Conservation (phyloP, 2,329 filamentous ascomycete genomes). For the Periconia digitata region DNA sequence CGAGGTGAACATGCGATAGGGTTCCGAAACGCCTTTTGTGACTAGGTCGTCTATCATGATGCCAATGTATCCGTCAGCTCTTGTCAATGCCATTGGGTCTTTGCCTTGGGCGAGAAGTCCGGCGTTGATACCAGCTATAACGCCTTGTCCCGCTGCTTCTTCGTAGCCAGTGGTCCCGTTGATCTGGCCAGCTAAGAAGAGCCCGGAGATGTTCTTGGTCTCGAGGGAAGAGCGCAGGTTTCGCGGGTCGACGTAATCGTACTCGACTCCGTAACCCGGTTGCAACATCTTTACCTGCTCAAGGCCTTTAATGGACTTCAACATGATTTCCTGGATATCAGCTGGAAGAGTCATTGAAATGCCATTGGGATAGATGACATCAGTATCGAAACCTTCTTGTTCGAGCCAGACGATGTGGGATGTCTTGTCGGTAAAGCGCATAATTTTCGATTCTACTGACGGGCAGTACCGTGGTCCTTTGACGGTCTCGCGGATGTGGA, state of each 20-base stretch:
- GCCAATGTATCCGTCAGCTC: conserved; percentile 93
- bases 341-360: conserved; percentile 95
- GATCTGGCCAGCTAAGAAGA: conserved; percentile 94
- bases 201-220: conserved; percentile 84
- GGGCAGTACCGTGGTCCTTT: conserved; percentile 95
- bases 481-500: conserved; percentile 94
- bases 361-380: conserved; percentile 93
- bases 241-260: conserved; percentile 96
- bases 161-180: conserved; percentile 99
- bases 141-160: conserved; percentile 90
- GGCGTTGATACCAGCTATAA: conserved; percentile 92
- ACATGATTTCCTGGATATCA: conserved; percentile 78
- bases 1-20: conserved; percentile 97
- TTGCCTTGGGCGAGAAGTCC: conserved; percentile 74
- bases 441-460: conserved; percentile 90
- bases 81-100: conserved; percentile 66
- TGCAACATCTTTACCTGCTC: conserved; percentile 91
- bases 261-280: conserved; percentile 95
- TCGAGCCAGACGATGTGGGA: conserved; percentile 95
- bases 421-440: conserved; percentile 79
- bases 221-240: conserved; percentile 86
- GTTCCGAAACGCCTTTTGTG: conserved; percentile 94
- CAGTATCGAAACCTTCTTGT: conserved; percentile 88
- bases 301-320: conserved; percentile 85
- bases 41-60: conserved; percentile 98